Percentiles rank a stretch among this genome's conserved stretches.
These are phyloP conservation scores for Cryptococcus hybrid DNA, from an alignment of 1,284 basidiomycete genomes.

Conservation along the genomic window DNA sequence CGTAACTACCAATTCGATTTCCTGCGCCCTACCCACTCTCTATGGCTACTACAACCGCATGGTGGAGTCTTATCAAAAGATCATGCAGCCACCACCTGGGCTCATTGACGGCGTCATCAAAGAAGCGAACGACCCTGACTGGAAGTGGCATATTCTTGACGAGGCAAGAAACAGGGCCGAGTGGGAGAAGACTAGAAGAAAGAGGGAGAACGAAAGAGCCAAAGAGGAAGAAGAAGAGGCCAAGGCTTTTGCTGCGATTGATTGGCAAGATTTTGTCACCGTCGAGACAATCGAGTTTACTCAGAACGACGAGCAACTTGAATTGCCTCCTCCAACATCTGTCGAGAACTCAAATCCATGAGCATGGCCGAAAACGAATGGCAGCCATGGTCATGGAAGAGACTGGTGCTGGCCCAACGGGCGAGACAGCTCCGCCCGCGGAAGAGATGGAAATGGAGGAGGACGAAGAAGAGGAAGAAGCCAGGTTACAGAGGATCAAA, in stretches of 20 bases:
- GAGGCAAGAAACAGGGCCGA: constrained; percentile 74
- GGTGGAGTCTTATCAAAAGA: constrained; percentile 92
- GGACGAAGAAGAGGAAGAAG: constrained; percentile 58
- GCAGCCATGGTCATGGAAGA: constrained; percentile 98
- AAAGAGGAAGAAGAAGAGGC: constrained; percentile 75
- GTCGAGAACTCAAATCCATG: constrained; percentile 92
- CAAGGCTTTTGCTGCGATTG: constrained; percentile 86
- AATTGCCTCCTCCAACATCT: constrained; percentile 92
- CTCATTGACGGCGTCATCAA: constrained; percentile 65
- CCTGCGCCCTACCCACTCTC: constrained; percentile 90
- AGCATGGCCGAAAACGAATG: constrained; percentile 95
- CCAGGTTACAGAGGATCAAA: constrained; percentile 61
- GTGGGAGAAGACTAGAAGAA: constrained; percentile 81
- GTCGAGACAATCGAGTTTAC: constrained; percentile 99
- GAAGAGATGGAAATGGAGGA: constrained; percentile 56
- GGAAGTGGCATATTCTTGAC: constrained; percentile 74
- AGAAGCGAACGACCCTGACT: constrained; percentile 58
- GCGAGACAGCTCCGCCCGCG: constrained; percentile 45
- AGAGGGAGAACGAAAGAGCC: constrained; percentile 79
- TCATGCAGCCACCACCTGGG: constrained; percentile 79
- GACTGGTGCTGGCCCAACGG: constrained; percentile 72
- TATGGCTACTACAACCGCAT: constrained; percentile 96
- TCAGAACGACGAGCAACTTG: constrained; percentile 81
- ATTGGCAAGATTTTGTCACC: constrained; percentile 99
- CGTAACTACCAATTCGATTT: constrained; percentile 99